phyloP scores from a whole-genome alignment of 2,329 filamentous ascomycete species.

The Pseudogymnoascus sp. region DNA sequence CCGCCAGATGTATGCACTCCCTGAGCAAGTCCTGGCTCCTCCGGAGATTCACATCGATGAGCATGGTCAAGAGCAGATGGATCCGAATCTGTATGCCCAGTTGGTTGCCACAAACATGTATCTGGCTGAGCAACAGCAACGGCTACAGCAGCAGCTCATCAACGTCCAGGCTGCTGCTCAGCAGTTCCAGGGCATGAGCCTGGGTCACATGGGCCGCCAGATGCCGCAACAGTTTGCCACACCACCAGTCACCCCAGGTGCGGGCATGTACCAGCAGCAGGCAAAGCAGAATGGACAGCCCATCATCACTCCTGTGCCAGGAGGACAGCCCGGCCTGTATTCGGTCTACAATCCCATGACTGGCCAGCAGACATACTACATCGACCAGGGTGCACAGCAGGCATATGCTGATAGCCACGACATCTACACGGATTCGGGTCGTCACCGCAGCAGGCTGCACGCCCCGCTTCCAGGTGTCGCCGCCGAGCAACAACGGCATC shows the following conservation, averaged over 20 bases:
- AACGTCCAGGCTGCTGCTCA: constrained; percentile 76
- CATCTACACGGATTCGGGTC: constrained; percentile 35
- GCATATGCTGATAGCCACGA: constrained; percentile 30
- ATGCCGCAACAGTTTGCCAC: constrained; percentile 40
- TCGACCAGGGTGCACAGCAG: constrained; percentile 36
- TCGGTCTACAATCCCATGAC: constrained; percentile 80
- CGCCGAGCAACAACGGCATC: constrained; percentile 52
- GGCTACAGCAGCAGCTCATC: constrained; percentile 86
- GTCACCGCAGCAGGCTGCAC: constrained; percentile 48
- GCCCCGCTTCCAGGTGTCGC: constrained; percentile 75
- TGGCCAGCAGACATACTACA: constrained; percentile 73
- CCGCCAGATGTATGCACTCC: constrained; percentile 57
- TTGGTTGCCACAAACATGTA: constrained; percentile 87
- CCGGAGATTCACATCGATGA: constrained; percentile 71
- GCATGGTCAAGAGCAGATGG: constrained; percentile 66
- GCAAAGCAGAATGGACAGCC: constrained; percentile 32
- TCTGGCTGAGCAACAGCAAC: constrained; percentile 89
- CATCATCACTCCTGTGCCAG: constrained; percentile 44
- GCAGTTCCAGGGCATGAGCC: constrained; percentile 71
- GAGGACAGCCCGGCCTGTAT: constrained; percentile 68
- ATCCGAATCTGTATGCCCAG: constrained; percentile 80
- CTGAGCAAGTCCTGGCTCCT: constrained; percentile 84
- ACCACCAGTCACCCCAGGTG: constrained; percentile 46
- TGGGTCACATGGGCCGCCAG: constrained; percentile 45
- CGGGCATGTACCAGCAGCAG: constrained; percentile 44